Base-by-base conservation (phyloP, 345 rosid genomes). In the Acer saccharum region DNA sequence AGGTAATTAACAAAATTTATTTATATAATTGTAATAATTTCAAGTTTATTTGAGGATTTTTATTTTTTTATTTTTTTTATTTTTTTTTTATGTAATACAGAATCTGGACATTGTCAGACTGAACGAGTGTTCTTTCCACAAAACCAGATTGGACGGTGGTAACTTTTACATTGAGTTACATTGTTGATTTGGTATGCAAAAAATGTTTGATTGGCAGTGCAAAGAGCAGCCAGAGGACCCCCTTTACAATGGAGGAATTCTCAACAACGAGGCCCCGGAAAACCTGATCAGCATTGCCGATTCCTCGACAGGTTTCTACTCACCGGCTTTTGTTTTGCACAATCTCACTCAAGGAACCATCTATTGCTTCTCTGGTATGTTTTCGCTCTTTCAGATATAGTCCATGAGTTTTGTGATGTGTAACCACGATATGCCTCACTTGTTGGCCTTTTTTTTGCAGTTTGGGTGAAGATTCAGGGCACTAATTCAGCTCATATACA, bases 231-330 rank as follows among this genome's bases (percentile, higher is more conserved):
- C 98, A 62, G 94, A 90, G 83, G 62, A 77, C 64, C 85, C 98
- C n/a, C 91, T 93, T 0, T 91, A 92, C 84, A 77, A 78, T 71
- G 98, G 98, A 86, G 99, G 99, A 62, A 85, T 92, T 23, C 85
- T 95, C 7, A 84, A 80, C 69, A 80, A 83, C 44, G 69, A 79
- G 64, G 57, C 64, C 18, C 80, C 73, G 54, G 18, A 67, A 63
- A 72, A 60, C 55, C 18, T 65, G 39, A 66, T 46, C 6, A 20
- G 8, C 68, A 55, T 7, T 16, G 35, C 43, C 18, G 17, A 71
- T 21, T 64, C 76, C 25, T 71, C 79, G 3, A 44, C 27, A 41
- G 79, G 71, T 78, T 62, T 67, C 63, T 81, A 80, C 69, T 78
- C 89, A 7, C 91, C 93, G 10, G 88, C 93, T 78, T 84, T 90